A percentile compares a stretch with the other conserved stretches of the same genome.
These are phyloP conservation scores for Flaveria robusta DNA, from an alignment of 129 eudicot genomes.

Conservation along the genomic window DNA sequence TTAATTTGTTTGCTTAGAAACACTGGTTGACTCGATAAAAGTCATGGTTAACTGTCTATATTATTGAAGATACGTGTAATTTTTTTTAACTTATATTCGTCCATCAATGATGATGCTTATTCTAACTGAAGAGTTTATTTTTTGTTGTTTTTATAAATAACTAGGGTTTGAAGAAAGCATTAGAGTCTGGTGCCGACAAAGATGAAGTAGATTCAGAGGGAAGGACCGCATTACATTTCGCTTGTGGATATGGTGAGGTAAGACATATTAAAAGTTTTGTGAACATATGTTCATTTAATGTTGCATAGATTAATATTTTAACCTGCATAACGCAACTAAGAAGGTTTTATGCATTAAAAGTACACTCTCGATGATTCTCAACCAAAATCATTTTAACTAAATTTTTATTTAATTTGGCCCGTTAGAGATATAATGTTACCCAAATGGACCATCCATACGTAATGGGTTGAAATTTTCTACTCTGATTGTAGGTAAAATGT, in stretches of 20 bases:
- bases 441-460: neutral
- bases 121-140: neutral
- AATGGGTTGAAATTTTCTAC: neutral
- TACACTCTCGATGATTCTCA: neutral
- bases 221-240: constrained; percentile 91
- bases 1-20: no score
- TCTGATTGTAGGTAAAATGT: constrained; percentile 64
- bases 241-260: constrained; percentile 98
- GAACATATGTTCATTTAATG: no score
- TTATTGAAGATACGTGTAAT: no score
- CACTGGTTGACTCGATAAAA: no score
- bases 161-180: constrained; percentile 78
- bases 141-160: constrained; percentile 23
- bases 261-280: no score
- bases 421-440: neutral
- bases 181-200: constrained; percentile 81
- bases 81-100: neutral
- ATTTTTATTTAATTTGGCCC: neutral
- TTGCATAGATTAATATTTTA: no score
- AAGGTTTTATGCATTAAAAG: neutral
- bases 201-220: constrained; percentile 98
- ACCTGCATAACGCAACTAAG: neutral
- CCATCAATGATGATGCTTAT: neutral
- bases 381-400: neutral
- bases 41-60: no score